A percentile compares a stretch with the other conserved stretches of the same genome.
Evolutionary conservation across 2,329 filamentous ascomycete genomes (phyloP).

Genomic region (Metarhizium brunneum): DNA sequence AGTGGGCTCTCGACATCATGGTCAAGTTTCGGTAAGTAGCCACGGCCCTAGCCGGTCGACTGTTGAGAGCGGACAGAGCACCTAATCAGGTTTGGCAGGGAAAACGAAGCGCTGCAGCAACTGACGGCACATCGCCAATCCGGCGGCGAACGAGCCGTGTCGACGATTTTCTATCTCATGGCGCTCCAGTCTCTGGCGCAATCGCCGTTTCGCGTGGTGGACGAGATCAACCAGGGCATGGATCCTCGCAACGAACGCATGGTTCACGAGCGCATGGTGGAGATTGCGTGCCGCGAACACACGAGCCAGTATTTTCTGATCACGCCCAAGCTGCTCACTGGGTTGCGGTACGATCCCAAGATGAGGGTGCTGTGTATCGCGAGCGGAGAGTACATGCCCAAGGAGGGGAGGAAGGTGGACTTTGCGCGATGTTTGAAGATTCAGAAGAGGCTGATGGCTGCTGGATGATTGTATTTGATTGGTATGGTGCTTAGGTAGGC

Average conservation of each 20-base stretch:
- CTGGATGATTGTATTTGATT: neutral
- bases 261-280: constrained; percentile 96
- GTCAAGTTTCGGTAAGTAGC: constrained; percentile 78
- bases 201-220: constrained; percentile 93
- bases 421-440: constrained; percentile 36
- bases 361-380: constrained; percentile 95
- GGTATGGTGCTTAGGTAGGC: no score
- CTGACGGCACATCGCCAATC: constrained; percentile 91
- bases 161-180: constrained; percentile 99
- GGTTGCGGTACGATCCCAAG: constrained; percentile 74
- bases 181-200: constrained; percentile 87
- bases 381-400: constrained; percentile 67
- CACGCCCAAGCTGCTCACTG: constrained; percentile 86
- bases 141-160: constrained; percentile 90
- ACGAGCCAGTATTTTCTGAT: constrained; percentile 91
- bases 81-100: constrained; percentile 32
- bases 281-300: constrained; percentile 83
- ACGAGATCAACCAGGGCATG: constrained; percentile 99
- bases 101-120: constrained; percentile 73
- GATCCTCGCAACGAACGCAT: constrained; percentile 96
- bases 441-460: constrained; percentile 29
- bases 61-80: neutral
- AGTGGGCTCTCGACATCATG: constrained; percentile 87
- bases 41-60: neutral
- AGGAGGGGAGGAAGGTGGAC: constrained; percentile 41